Evolutionary conservation across 2,329 filamentous ascomycete species (phyloP), one percentile per base, ranked within the genome.

Genomic region (Chalaropsis ovoidea): DNA sequence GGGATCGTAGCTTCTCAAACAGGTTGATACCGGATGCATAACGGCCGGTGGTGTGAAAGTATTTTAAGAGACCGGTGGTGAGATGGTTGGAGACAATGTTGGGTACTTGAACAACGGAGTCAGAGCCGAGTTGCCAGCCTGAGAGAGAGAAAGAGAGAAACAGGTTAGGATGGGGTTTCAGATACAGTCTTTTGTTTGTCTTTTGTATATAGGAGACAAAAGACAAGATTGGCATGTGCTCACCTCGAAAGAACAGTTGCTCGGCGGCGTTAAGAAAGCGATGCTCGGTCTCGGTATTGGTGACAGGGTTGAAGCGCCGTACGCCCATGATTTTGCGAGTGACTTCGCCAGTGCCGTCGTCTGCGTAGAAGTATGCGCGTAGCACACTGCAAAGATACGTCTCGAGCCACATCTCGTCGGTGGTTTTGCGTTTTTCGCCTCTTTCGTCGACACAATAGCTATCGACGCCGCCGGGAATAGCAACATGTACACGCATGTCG

Each of bases 301-400:
- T 96, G 68, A 99, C 90, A 0, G 94, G 94, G 73, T 99, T 99
- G 81, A 99, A 97, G 69, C 94, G 85, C 70, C 94, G 84, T 62
- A 97, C 91, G n/a, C 93, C 94, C 73, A 97, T 89, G 68, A 99
- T 96, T 78, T 94, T 95, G 75, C 94, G 89, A 74, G 97, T 96
- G 0, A 89, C 89, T 71, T 96, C 93, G 65, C 93, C 93, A 65
- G 89, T 94, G 56, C 93, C 93, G 75, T 96, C 89, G 73, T 99
- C 93, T 62, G 94, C 94, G 74, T 99, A 99, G 0, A 90, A 93
- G 76, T 97, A 99, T 68, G 94, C 92, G 71, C 94, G 84, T 69
- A 99, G 78, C 7, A 99, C 91, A 69, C 89, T 95, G 78, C 94
- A 99, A 2, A 99, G 83, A 72, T 97, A 99, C 61, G 94, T 97